Percentiles rank a stretch among this genome's conserved stretches.
Conservation (phyloP, 208 protist genomes). For the Trypanosoma cruzi region DNA sequence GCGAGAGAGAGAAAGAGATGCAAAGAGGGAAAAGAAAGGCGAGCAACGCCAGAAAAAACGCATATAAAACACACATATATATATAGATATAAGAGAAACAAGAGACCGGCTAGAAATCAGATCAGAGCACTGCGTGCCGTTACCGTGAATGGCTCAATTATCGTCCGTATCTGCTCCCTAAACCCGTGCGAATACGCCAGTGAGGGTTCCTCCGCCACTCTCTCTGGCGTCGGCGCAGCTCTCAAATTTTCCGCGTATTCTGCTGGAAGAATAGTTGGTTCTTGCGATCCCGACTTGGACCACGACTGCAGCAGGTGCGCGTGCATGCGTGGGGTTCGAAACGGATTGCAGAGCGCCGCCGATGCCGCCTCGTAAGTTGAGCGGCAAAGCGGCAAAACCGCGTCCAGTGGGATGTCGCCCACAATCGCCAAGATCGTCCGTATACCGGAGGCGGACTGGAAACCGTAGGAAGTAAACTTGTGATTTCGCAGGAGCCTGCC, state of each 20-base stretch:
- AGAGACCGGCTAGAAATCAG: not conserved
- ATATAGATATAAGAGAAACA: not conserved
- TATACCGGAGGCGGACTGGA: slow-evolving; percentile 75
- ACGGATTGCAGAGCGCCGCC: slow-evolving; percentile 76
- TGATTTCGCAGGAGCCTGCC: slow-evolving; percentile 65
- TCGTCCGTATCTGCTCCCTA: slow-evolving; percentile 47
- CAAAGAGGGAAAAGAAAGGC: not conserved
- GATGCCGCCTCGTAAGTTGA: slow-evolving; percentile 77
- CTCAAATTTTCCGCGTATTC: slow-evolving; percentile 9
- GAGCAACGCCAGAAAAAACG: not conserved
- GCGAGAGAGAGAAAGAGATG: too few relatives aligned
- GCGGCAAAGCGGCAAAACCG: slow-evolving; percentile 83
- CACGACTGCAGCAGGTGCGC: slow-evolving; percentile 35
- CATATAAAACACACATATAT: not conserved
- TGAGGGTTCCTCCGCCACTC: slow-evolving; percentile 39
- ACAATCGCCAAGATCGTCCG: slow-evolving; percentile 72
- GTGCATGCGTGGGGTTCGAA: slow-evolving; percentile 55
- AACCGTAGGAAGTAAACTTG: slow-evolving; percentile 74
- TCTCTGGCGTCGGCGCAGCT: slow-evolving; percentile 23
- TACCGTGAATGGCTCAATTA: slow-evolving; percentile 67
- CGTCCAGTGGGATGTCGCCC: slow-evolving; percentile 66
- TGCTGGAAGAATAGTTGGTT: not conserved
- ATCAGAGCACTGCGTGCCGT: slow-evolving; percentile 68
- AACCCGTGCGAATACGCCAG: slow-evolving; percentile 65
- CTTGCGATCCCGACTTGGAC: not conserved